Percentiles rank a stretch among this genome's conserved stretches.
These are phyloP conservation scores for Fragilariopsis cylindrus DNA, from an alignment of 108 stramenopile genomes.

Conservation along the genomic window DNA sequence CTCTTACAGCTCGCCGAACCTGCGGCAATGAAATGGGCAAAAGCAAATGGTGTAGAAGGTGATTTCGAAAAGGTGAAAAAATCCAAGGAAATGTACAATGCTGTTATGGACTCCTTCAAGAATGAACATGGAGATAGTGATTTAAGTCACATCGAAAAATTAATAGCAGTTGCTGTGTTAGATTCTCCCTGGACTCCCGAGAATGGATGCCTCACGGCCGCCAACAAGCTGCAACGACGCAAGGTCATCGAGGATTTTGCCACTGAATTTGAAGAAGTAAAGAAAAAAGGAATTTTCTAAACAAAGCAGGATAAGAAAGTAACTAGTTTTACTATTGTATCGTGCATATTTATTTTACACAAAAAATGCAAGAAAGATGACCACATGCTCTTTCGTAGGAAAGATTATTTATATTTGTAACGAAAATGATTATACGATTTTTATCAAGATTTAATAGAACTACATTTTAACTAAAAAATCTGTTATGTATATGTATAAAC, in stretches of 20 bases:
- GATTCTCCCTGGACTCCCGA: slow-evolving; percentile 81
- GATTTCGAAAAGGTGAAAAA: slow-evolving; percentile 57
- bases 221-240: slow-evolving; percentile 82
- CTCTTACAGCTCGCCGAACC: slow-evolving; percentile 66
- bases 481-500: too few species aligned
- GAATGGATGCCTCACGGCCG: slow-evolving; percentile 83
- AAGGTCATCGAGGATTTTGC: slow-evolving; percentile 61
- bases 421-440: too few species aligned
- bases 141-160: slow-evolving; percentile 69
- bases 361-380: too few species aligned
- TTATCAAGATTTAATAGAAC: too few species aligned
- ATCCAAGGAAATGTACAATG: slow-evolving; percentile 67
- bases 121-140: slow-evolving; percentile 64
- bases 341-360: too few species aligned
- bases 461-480: too few species aligned
- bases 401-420: too few species aligned
- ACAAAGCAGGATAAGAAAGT: not conserved
- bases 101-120: slow-evolving; percentile 64
- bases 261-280: slow-evolving; percentile 61
- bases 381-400: too few species aligned
- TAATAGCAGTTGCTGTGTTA: slow-evolving; percentile 59
- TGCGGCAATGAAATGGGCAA: slow-evolving; percentile 72
- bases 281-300: slow-evolving; percentile 73
- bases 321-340: too few species aligned
- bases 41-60: slow-evolving; percentile 61